A percentile compares a stretch with the other conserved stretches of the same genome.
Conservation (phyloP, 2,329 filamentous ascomycete species). For the Colletotrichum sp. region DNA sequence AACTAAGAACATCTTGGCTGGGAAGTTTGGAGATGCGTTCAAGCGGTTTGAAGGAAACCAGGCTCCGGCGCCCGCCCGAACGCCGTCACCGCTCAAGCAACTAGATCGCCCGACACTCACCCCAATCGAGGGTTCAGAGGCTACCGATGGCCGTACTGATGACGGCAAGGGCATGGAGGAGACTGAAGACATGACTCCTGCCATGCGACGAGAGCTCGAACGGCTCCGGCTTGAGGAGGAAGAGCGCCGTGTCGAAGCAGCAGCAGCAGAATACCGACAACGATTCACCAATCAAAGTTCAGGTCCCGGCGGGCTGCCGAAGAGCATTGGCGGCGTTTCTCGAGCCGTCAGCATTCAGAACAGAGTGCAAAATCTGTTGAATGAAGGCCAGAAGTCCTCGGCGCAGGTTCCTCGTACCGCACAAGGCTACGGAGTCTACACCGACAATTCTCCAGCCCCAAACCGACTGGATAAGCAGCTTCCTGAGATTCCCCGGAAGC, state of each 20-base stretch:
- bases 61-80: conserved; percentile 38
- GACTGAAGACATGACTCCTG: conserved; percentile 77
- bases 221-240: conserved; percentile 82
- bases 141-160: conserved; percentile 71
- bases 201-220: conserved; percentile 90
- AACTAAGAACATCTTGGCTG: conserved; percentile 82
- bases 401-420: conserved; percentile 71
- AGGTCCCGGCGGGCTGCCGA: conserved; percentile 47
- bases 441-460: conserved; percentile 55
- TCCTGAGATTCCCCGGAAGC: conserved; percentile 58
- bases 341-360: conserved; percentile 88
- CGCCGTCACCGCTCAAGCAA: conserved; percentile 56
- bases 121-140: conserved; percentile 78
- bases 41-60: conserved; percentile 79
- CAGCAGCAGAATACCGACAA: conserved; percentile 85
- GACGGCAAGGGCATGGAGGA: conserved; percentile 67
- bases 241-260: conserved; percentile 86
- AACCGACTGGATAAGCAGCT: conserved; percentile 41
- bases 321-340: conserved; percentile 62
- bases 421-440: conserved; percentile 88
- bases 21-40: conserved; percentile 93
- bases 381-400: conserved; percentile 72
- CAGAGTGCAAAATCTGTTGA: conserved; percentile 84
- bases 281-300: conserved; percentile 66
- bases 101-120: conserved; percentile 60